These are phyloP conservation scores for Fusarium devonianum DNA, from an alignment of 2,329 filamentous ascomycete species.

Conservation along the genomic window DNA sequence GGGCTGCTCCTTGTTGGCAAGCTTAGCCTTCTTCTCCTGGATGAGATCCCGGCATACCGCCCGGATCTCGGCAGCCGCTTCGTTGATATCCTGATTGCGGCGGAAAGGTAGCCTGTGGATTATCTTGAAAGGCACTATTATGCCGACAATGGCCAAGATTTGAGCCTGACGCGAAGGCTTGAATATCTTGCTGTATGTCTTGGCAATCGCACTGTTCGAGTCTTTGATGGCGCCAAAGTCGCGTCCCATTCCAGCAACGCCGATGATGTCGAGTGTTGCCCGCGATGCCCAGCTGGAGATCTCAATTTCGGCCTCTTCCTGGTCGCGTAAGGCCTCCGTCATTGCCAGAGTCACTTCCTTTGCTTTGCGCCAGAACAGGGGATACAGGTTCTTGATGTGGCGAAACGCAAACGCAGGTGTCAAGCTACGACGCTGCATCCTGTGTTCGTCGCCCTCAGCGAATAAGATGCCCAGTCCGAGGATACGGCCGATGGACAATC, in stretches of 20 bases:
- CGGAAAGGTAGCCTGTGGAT: slow-evolving; percentile 70
- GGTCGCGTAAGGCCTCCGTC: slow-evolving; percentile 46
- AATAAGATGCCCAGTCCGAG: slow-evolving; percentile 77
- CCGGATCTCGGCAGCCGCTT: slow-evolving; percentile 67
- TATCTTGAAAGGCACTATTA: slow-evolving; percentile 70
- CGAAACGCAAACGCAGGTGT: slow-evolving; percentile 86
- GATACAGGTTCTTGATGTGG: slow-evolving; percentile 84
- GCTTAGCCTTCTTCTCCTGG: slow-evolving; percentile 68
- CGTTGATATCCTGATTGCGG: slow-evolving; percentile 70
- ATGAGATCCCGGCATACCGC: slow-evolving; percentile 73
- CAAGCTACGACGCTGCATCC: slow-evolving; percentile 78
- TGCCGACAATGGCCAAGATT: slow-evolving; percentile 62
- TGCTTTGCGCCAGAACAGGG: slow-evolving; percentile 82
- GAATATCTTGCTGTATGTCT: slow-evolving; percentile 65
- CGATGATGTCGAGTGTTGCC: slow-evolving; percentile 78
- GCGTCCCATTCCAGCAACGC: slow-evolving; percentile 72
- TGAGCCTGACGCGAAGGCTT: slow-evolving; percentile 59
- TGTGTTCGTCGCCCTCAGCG: slow-evolving; percentile 91
- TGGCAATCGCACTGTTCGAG: slow-evolving; percentile 64
- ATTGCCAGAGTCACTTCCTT: slow-evolving; percentile 72
- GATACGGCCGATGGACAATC: slow-evolving; percentile 65
- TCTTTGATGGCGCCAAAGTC: slow-evolving; percentile 73
- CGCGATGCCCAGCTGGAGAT: slow-evolving; percentile 70
- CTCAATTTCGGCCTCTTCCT: slow-evolving; percentile 57
- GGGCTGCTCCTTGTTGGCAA: slow-evolving; percentile 54